These are phyloP conservation scores for Petunia axillaris DNA, from an alignment of 257 asterid genomes.

Conservation along the genomic window DNA sequence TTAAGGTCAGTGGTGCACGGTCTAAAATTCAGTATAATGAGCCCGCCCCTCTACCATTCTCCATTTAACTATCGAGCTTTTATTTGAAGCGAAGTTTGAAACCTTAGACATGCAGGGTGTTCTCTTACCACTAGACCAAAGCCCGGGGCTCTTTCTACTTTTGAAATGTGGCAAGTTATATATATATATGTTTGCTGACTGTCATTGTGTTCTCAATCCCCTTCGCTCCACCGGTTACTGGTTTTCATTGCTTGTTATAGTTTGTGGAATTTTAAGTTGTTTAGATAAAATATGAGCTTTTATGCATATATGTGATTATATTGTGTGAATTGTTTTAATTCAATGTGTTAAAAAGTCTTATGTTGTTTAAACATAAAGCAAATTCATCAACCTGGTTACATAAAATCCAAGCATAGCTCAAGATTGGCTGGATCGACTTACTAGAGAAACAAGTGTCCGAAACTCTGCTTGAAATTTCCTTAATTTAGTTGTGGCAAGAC, in stretches of 20 bases:
- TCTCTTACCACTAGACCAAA: too few relatives aligned
- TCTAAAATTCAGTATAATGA: too few relatives aligned
- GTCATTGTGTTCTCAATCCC: slow-evolving; percentile 2
- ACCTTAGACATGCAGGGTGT: too few relatives aligned
- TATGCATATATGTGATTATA: neutral
- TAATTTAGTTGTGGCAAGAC: neutral
- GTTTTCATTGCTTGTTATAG: neutral
- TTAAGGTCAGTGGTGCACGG: neutral
- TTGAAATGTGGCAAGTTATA: neutral
- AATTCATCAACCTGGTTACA: neutral
- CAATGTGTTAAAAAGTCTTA: neutral
- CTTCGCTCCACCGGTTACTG: neutral
- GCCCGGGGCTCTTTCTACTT: neutral
- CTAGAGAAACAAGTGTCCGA: neutral
- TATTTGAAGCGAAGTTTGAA: too few relatives aligned
- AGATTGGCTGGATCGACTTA: neutral
- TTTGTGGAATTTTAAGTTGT: neutral
- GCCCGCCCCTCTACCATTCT: neutral
- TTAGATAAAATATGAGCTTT: neutral
- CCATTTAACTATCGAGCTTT: too few relatives aligned
- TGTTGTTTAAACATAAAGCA: too few relatives aligned
- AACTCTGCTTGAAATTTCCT: too few relatives aligned
- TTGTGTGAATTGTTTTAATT: slow-evolving; percentile 10
- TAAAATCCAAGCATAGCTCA: neutral
- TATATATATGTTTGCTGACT: neutral